Conservation (phyloP, 1,139 yeast genomes). For the Hyphopichia wangnamkhiaoensis region DNA sequence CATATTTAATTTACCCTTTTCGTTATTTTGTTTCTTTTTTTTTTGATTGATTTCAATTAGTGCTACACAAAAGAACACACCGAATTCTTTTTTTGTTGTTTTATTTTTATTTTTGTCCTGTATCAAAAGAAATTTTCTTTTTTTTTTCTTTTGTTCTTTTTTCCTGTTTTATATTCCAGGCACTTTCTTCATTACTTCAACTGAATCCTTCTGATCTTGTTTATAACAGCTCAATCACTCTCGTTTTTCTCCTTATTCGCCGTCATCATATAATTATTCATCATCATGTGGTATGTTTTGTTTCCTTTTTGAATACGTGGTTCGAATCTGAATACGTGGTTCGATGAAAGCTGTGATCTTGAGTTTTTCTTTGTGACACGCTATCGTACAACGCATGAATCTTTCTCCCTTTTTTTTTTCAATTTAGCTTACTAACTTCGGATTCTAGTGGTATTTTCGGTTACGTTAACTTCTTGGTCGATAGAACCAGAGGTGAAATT, state of each 20-base stretch:
- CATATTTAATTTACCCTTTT: too few relatives aligned
- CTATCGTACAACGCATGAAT: too few relatives aligned
- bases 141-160: neutral
- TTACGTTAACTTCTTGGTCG: conserved; percentile 92
- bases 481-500: conserved; percentile 89
- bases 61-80: neutral
- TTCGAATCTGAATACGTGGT: too few relatives aligned
- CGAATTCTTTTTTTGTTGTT: neutral
- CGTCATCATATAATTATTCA: neutral
- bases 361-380: too few relatives aligned
- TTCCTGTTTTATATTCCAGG: neutral
- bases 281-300: conserved; percentile 11
- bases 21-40: too few relatives aligned
- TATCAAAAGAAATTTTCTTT: neutral
- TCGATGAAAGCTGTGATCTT: too few relatives aligned
- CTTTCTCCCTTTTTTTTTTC: neutral
- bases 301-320: too few relatives aligned
- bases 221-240: neutral
- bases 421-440: conserved; percentile 17
- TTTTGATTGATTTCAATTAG: too few relatives aligned
- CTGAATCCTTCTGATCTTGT: too few relatives aligned
- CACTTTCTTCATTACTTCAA: too few relatives aligned
- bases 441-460: conserved; percentile 93
- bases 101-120: too few relatives aligned
- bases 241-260: neutral